These are phyloP conservation scores for Juncus inflexus DNA, from an alignment of 176 grass and related monocot genomes.

Conservation along the genomic window DNA sequence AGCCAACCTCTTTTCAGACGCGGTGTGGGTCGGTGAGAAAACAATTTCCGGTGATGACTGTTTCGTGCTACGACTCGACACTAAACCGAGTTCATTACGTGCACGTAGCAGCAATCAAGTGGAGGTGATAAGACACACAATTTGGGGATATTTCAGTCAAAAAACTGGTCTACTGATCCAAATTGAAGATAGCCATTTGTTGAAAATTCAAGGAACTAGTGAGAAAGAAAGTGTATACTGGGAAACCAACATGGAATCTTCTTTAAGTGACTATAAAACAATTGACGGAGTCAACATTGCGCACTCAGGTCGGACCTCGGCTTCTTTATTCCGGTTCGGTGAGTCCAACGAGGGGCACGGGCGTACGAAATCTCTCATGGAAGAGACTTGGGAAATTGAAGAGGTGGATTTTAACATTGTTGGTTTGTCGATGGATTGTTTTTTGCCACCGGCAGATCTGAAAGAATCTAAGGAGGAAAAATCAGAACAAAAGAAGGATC, in stretches of 20 bases:
- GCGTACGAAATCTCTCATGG: constrained; percentile 58
- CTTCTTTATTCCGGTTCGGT: constrained; percentile 62
- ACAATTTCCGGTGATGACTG: constrained; percentile 59
- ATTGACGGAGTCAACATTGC: constrained; percentile 89
- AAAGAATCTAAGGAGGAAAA: constrained; percentile 33
- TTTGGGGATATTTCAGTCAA: constrained; percentile 98
- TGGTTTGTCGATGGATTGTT: constrained; percentile 84
- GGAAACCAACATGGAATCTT: constrained; percentile 96
- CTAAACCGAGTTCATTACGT: constrained; percentile 46
- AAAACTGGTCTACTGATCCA: constrained; percentile 76
- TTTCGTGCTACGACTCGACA: constrained; percentile 87
- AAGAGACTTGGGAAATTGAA: constrained; percentile 78
- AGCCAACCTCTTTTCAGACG: constrained; percentile 75
- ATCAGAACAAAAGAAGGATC: constrained; percentile 27
- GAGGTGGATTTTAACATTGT: constrained; percentile 89
- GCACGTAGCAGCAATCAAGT: constrained; percentile 69
- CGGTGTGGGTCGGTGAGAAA: constrained; percentile 76
- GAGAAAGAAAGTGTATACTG: constrained; percentile 50
- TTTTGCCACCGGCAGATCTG: constrained; percentile 81
- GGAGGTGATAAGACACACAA: constrained; percentile 78
- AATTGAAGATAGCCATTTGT: constrained; percentile 86
- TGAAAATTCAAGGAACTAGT: constrained; percentile 54
- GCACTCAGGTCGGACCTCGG: constrained; percentile 53
- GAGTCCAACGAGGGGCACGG: constrained; percentile 40
- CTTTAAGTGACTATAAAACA: constrained; percentile 62